phyloP scores from a whole-genome alignment of 129 eudicot species.

The Tagetes patula region DNA sequence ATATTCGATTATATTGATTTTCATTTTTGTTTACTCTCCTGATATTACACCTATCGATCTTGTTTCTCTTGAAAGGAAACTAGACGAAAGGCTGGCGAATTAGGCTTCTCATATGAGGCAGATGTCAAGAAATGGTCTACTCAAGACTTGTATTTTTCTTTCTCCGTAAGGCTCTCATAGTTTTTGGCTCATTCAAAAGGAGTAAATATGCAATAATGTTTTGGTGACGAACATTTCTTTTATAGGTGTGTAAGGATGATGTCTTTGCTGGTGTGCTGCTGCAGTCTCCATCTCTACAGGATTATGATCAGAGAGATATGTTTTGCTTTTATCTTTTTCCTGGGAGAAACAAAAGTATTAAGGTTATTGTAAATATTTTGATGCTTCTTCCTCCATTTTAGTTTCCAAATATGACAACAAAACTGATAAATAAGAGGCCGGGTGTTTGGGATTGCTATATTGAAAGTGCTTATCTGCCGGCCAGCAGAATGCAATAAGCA shows the following conservation, averaged over 20 bases:
- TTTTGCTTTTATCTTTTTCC: slow-evolving; percentile 82
- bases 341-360: slow-evolving; percentile 36
- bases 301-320: slow-evolving; percentile 83
- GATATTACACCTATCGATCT: neutral
- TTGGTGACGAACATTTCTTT: neutral
- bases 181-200: neutral
- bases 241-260: slow-evolving; percentile 60
- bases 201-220: slow-evolving; percentile 6
- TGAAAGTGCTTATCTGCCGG: too few species aligned
- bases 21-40: neutral
- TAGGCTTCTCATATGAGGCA: slow-evolving; percentile 64
- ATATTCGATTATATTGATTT: neutral
- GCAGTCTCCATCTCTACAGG: slow-evolving; percentile 68
- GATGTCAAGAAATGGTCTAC: slow-evolving; percentile 62
- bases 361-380: slow-evolving; percentile 44
- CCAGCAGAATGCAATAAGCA: too few species aligned
- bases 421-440: too few species aligned
- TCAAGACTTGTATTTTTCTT: slow-evolving; percentile 63
- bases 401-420: too few species aligned
- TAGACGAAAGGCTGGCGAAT: slow-evolving; percentile 40
- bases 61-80: slow-evolving; percentile 44
- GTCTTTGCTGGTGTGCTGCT: slow-evolving; percentile 62
- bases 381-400: neutral
- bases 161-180: slow-evolving; percentile 51
- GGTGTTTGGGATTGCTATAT: too few species aligned